These are phyloP conservation scores for Melaleuca alternifolia DNA, from an alignment of 345 rosid species.

Conservation along the genomic window DNA sequence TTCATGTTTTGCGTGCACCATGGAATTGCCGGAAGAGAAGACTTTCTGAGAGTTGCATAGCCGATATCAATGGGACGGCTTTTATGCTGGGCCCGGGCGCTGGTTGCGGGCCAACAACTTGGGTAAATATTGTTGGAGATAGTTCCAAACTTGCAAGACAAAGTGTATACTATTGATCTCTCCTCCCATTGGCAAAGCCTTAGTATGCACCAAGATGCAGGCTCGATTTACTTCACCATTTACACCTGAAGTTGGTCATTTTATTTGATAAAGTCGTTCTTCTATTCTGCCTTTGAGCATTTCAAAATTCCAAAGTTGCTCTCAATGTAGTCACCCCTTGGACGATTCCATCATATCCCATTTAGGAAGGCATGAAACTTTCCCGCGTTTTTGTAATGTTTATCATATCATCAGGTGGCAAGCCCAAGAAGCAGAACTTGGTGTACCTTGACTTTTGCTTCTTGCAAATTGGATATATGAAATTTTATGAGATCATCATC, in stretches of 20 bases:
- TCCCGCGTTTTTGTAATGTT: not conserved
- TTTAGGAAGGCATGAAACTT: not conserved
- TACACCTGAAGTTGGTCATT: not conserved
- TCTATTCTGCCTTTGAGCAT: not conserved
- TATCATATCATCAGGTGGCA: not conserved
- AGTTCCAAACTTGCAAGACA: not conserved
- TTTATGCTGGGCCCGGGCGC: not conserved
- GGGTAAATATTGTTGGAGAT: not conserved
- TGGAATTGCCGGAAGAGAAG: not conserved
- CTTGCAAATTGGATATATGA: not conserved
- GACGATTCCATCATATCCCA: not conserved
- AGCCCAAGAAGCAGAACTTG: not conserved
- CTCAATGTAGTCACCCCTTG: not conserved
- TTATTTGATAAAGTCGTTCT: not conserved
- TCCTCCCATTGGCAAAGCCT: not conserved
- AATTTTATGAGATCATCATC: not conserved
- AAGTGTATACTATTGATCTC: not conserved
- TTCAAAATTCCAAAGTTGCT: not conserved
- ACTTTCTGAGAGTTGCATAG: not conserved
- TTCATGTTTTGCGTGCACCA: not conserved
- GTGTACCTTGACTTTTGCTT: not conserved
- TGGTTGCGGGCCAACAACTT: not conserved
- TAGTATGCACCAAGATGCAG: not conserved
- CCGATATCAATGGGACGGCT: not conserved
- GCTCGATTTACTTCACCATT: not conserved